These are phyloP conservation scores for Biscogniauxia mediterranea DNA, from an alignment of 2,329 filamentous ascomycete genomes.

Conservation along the genomic window DNA sequence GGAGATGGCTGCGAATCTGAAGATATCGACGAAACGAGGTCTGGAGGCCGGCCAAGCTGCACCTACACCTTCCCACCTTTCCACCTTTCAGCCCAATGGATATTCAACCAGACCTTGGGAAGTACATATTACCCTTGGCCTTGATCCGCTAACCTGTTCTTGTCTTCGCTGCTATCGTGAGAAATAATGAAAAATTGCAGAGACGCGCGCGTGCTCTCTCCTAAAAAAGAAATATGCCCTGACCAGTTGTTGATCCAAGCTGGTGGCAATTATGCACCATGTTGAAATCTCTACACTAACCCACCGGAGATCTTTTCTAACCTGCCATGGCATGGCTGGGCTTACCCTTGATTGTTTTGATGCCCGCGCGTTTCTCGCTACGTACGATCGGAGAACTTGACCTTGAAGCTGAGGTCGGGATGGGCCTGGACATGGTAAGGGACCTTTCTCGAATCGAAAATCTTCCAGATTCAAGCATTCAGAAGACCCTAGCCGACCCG, in stretches of 20 bases:
- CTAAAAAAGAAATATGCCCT: conserved; percentile 1
- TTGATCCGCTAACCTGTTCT: not conserved
- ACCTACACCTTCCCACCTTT: not conserved
- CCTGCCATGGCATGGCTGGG: not conserved
- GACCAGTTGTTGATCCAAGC: conserved; percentile 3
- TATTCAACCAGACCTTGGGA: not conserved
- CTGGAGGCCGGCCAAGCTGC: not conserved
- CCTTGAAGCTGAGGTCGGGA: conserved; percentile 1
- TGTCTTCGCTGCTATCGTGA: not conserved
- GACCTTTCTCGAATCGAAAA: conserved; percentile 6
- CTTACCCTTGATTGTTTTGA: conserved; percentile 1
- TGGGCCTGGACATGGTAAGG: not conserved
- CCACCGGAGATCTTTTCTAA: not conserved
- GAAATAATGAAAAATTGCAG: not conserved
- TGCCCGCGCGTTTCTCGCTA: not conserved
- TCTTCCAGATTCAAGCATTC: conserved; percentile 4
- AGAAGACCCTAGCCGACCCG: conserved; percentile 22
- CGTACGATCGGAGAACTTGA: not conserved
- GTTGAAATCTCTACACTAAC: not conserved
- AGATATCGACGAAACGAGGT: not conserved
- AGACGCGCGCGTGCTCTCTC: conserved; percentile 1
- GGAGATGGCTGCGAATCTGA: not conserved
- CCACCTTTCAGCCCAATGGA: not conserved
- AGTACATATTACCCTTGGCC: not conserved
- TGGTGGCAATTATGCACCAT: conserved; percentile 3